Conservation (phyloP, 441 rosid species). For the Cnidoscolus chayamansa region DNA sequence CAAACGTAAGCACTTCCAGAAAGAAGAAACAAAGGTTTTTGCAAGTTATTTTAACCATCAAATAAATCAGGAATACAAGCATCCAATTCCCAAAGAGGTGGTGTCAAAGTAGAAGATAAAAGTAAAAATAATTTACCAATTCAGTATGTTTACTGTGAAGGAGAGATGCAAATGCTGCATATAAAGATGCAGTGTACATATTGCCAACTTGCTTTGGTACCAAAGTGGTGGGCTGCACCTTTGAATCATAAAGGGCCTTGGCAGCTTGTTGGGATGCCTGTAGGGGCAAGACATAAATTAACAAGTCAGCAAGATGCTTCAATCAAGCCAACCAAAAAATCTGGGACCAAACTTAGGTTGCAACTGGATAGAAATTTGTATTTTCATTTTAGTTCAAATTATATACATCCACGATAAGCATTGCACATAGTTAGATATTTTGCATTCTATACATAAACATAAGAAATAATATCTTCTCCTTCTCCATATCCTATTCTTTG, state of each 20-base stretch:
- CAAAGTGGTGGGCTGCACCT: slow-evolving; percentile 85
- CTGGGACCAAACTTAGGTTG: background rate
- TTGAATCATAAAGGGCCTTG: slow-evolving; percentile 70
- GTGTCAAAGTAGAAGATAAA: background rate
- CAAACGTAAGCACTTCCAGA: slow-evolving; percentile 16
- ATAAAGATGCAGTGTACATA: slow-evolving; percentile 97
- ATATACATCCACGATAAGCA: background rate
- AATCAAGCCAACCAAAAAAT: slow-evolving; percentile 8
- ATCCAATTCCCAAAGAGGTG: background rate
- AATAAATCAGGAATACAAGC: background rate
- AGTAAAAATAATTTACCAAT: slow-evolving; percentile 49
- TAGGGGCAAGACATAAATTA: slow-evolving; percentile 18
- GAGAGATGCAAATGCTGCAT: slow-evolving; percentile 92
- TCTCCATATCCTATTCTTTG: background rate
- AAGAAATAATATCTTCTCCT: background rate
- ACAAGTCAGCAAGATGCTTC: slow-evolving; percentile 21
- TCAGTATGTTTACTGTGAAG: slow-evolving; percentile 65
- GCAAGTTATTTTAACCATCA: background rate
- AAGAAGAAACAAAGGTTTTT: background rate
- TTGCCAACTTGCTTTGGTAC: slow-evolving; percentile 96
- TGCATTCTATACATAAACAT: background rate
- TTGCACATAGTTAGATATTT: background rate
- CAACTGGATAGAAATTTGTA: background rate
- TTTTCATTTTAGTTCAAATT: background rate
- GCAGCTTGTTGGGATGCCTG: slow-evolving; percentile 89